These are phyloP conservation scores for Nicotiana tomentosiformis DNA, from an alignment of 257 asterid species.

Conservation along the genomic window DNA sequence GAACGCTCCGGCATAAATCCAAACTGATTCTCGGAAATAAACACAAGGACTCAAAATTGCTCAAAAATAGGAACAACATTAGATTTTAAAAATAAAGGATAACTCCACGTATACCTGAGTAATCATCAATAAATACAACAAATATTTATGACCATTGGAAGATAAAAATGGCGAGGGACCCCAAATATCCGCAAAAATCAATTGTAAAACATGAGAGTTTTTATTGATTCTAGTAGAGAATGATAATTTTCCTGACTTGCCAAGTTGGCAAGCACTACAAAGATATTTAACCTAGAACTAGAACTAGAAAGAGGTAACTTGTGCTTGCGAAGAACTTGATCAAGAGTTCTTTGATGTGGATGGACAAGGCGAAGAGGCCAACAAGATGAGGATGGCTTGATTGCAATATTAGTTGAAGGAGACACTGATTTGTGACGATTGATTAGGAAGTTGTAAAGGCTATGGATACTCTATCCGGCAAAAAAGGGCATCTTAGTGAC, in stretches of 20 bases:
- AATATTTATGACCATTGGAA: background rate
- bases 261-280: background rate
- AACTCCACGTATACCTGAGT: background rate
- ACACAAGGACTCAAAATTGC: background rate
- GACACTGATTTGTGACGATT: background rate
- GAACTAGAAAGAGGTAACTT: background rate
- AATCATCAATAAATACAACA: background rate
- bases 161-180: background rate
- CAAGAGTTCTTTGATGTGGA: background rate
- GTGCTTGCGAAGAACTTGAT: background rate
- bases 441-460: background rate
- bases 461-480: background rate
- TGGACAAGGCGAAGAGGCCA: background rate
- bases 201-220: background rate
- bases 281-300: background rate
- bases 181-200: background rate
- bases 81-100: background rate
- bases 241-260: background rate
- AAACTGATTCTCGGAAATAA: no score
- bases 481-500: background rate
- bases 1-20: no score
- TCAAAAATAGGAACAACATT: background rate
- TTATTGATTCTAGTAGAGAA: background rate
- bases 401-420: background rate
- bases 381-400: background rate